A percentile compares a stretch with the other conserved stretches of the same genome.
Conservation (phyloP, 164 flowering plant genomes). For the Umbellularia californica region DNA sequence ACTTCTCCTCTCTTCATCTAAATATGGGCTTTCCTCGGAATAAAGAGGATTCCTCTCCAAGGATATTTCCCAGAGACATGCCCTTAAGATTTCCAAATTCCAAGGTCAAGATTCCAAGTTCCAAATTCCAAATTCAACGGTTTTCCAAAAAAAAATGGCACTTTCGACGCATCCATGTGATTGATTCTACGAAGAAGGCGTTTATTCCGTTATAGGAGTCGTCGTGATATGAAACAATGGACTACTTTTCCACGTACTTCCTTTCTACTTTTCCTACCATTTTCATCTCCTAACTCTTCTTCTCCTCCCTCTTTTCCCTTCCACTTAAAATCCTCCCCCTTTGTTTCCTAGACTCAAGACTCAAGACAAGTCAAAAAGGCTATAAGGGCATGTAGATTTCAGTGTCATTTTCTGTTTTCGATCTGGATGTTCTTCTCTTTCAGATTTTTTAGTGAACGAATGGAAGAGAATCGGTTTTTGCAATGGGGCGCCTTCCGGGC, state of each 20-base stretch:
- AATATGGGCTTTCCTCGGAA: too few species aligned
- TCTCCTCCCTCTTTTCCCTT: neutral
- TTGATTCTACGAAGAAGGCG: neutral
- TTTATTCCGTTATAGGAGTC: neutral
- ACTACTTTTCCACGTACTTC: neutral
- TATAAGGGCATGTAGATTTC: neutral
- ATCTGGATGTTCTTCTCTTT: neutral
- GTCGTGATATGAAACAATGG: conserved; percentile 3
- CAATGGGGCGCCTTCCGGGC: conserved; percentile 76
- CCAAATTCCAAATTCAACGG: too few species aligned
- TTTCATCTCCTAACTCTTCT: neutral
- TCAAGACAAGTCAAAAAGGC: neutral
- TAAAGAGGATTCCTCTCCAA: too few species aligned
- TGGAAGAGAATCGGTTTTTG: conserved; percentile 66
- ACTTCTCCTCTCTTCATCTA: too few species aligned
- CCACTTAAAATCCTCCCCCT: neutral
- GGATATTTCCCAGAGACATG: too few species aligned
- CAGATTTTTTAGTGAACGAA: conserved; percentile 7
- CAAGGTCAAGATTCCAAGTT: too few species aligned
- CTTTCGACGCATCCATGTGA: too few species aligned
- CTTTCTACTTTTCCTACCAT: too few species aligned
- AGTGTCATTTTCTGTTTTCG: neutral
- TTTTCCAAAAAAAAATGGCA: too few species aligned
- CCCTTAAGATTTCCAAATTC: too few species aligned
- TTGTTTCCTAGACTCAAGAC: neutral